Base-by-base conservation (phyloP, 129 eudicot genomes). In the Artemisia annua region DNA sequence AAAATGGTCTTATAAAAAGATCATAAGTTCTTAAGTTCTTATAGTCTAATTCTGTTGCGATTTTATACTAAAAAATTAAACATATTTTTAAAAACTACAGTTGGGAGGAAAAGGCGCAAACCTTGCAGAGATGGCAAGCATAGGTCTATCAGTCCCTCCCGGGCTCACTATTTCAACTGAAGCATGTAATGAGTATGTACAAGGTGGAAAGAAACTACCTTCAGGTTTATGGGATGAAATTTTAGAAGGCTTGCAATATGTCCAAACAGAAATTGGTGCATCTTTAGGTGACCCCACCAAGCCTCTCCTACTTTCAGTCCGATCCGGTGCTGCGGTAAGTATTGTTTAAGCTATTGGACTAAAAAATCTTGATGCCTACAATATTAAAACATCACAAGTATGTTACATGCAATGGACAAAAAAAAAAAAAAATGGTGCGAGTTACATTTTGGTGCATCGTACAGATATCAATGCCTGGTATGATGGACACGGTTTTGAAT, bases 101-200 rank as follows among this genome's bases (percentile, higher is more conserved):
- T 84, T 95, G 82, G 99, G 99, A 78, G 99, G 99, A 65, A 95
- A 95, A 83, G 99, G 99, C 57, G 99, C 99, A 71, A 95, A 95
- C 59, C 88, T 95, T 58, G 99, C 99, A 49, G 99, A 95, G 75
- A 95, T 95, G 99, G 89, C 97, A 18, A 95, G 94, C 83, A 95
- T 95, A 61, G 99, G 99, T 28, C 80, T 95, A 66, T 95, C 99
- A 17, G 99, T 95, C 48, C 99, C 99, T 2, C 97, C 97, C 0
- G 97, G 99, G 55, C 82, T 95, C 66, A 90, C 99, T 18, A 90
- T 95, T 78, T 95, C 99, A 43, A 95, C 99, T 24, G 99, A 95
- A 78, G 97, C 99, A 44, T 95, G 99, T 81, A 90, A 88, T 54
- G 99, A 91, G 35, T 95, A 95, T 80, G 97, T 90, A 75, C 83